Evolutionary conservation across 345 rosid genomes (phyloP).

Genomic region (Populus nigra): DNA sequence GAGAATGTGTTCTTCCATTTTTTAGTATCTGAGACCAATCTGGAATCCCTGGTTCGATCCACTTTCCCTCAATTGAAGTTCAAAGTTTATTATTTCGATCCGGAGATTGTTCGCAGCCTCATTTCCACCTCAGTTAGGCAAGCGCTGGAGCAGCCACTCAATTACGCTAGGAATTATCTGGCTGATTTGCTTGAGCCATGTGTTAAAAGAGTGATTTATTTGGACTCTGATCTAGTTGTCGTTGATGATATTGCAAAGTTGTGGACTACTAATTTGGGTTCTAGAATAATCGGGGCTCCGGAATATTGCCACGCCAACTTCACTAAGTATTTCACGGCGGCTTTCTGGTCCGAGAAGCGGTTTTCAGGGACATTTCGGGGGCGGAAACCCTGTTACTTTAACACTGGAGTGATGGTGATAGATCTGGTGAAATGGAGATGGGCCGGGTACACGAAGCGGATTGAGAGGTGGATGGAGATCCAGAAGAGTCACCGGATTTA

Average conservation of each 20-base stretch:
- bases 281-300: constrained; percentile 87
- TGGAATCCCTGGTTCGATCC: constrained; percentile 68
- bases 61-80: constrained; percentile 83
- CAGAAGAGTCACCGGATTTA: constrained; percentile 84
- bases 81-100: constrained; percentile 82
- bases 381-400: constrained; percentile 75
- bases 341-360: constrained; percentile 63
- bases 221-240: constrained; percentile 87
- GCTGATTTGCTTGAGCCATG: constrained; percentile 85
- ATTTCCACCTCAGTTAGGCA: constrained; percentile 89
- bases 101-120: constrained; percentile 63
- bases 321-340: constrained; percentile 72
- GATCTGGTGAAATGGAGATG: constrained; percentile 87
- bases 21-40: constrained; percentile 63
- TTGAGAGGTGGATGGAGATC: constrained; percentile 97
- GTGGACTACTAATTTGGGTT: constrained; percentile 61
- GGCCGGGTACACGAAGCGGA: constrained; percentile 64
- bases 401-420: constrained; percentile 95
- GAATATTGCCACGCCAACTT: constrained; percentile 97
- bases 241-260: constrained; percentile 81
- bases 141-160: constrained; percentile 90
- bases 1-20: constrained; percentile 88
- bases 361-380: constrained; percentile 53
- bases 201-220: constrained; percentile 74
- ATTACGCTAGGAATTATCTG: constrained; percentile 87